Conservation (phyloP, 2,329 filamentous ascomycete species). For the Aureobasidium sp. region DNA sequence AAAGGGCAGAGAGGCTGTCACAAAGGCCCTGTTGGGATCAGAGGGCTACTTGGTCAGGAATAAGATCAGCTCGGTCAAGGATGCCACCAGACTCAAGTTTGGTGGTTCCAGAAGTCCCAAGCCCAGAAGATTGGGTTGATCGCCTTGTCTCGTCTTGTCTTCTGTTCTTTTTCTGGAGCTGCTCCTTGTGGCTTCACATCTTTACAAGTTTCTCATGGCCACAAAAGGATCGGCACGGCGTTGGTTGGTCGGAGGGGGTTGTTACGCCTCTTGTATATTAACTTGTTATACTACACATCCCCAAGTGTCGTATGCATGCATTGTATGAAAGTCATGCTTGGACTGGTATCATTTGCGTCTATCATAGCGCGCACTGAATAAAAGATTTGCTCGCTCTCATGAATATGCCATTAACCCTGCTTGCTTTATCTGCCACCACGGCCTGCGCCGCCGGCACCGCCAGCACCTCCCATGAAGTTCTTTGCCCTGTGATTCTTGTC, state of each 20-base stretch:
- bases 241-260: constrained; percentile 8
- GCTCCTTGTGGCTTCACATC: neutral
- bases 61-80: constrained; percentile 71
- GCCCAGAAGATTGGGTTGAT: constrained; percentile 67
- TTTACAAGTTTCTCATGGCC: neutral
- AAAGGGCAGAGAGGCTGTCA: constrained; percentile 74
- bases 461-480: constrained; percentile 58
- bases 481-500: constrained; percentile 44
- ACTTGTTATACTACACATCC: neutral
- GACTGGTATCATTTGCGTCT: constrained; percentile 12
- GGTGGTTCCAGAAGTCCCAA: constrained; percentile 82
- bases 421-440: constrained; percentile 15
- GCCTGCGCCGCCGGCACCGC: constrained; percentile 40
- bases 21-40: constrained; percentile 77
- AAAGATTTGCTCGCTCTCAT: neutral
- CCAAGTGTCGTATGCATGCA: constrained; percentile 3
- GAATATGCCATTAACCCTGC: neutral
- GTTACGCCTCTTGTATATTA: constrained; percentile 5
- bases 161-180: neutral
- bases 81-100: constrained; percentile 88
- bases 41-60: constrained; percentile 70
- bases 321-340: neutral
- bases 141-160: neutral
- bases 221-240: constrained; percentile 11
- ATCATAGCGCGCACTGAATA: constrained; percentile 1